phyloP scores from a whole-genome alignment of 805 yeast genomes.

The Yarrowia keelungensis region DNA sequence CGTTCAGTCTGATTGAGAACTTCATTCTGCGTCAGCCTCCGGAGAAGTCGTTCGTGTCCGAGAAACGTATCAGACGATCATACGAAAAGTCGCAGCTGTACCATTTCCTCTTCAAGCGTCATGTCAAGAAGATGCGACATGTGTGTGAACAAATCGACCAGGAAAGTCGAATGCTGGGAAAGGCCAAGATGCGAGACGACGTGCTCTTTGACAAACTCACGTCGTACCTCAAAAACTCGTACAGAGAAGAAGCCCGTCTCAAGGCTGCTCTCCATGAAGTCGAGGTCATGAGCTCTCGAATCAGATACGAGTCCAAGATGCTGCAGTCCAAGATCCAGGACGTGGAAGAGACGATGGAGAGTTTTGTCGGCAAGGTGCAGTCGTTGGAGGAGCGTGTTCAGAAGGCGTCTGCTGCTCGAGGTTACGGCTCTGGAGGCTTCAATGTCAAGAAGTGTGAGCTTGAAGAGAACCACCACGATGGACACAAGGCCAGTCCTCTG shows the following conservation, averaged over 20 bases:
- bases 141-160: slow-evolving; percentile 33
- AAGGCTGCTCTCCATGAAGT: slow-evolving; percentile 42
- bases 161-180: slow-evolving; percentile 8
- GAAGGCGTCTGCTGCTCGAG: slow-evolving; percentile 20
- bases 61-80: slow-evolving; percentile 31
- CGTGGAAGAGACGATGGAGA: slow-evolving; percentile 64
- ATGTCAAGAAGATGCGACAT: slow-evolving; percentile 14
- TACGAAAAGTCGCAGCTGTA: slow-evolving; percentile 39
- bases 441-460: neutral
- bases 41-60: slow-evolving; percentile 31
- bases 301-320: slow-evolving; percentile 70
- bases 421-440: slow-evolving; percentile 17
- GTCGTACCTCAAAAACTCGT: slow-evolving; percentile 38
- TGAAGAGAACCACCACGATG: neutral
- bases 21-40: slow-evolving; percentile 32
- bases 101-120: slow-evolving; percentile 34
- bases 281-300: slow-evolving; percentile 46
- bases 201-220: slow-evolving; percentile 26
- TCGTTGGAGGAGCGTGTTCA: slow-evolving; percentile 24
- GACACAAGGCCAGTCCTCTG: slow-evolving; percentile 4
- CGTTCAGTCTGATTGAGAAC: slow-evolving; percentile 30
- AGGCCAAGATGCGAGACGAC: slow-evolving; percentile 31
- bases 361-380: slow-evolving; percentile 53
- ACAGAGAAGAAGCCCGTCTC: slow-evolving; percentile 32
- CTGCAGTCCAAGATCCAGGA: slow-evolving; percentile 68